Base-by-base conservation (phyloP, 371 early-diverging fungal genomes). In the Mortierella sp. region DNA sequence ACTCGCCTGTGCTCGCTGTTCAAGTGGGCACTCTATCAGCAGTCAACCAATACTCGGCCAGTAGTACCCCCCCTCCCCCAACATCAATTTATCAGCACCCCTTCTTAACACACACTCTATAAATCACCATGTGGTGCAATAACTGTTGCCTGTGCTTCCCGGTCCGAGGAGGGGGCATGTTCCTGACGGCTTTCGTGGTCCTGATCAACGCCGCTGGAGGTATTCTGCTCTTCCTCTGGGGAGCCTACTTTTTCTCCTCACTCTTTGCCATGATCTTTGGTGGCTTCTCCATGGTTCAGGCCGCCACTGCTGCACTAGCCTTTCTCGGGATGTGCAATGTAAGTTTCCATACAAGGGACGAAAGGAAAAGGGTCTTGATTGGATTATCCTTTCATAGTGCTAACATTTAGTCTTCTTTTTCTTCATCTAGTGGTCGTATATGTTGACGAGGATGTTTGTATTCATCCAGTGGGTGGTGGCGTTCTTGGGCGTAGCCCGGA, bases 291-390 rank as follows among this genome's bases (percentile, higher is more conserved):
- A 66, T 50, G 45, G 4, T 77, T 12, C 77, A 77, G 51, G 77
- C 77, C 0, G 69, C 55, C 28, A 77, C 62, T n/a, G 77, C 77
- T 3, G 77, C 64, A 1, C 43, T 77, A 15, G 77, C 77, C 29
- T 68, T 77, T 59, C 68, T 77, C 14, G 72, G 72, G 2, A n/a
- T 77, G 2, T 77, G 77, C 72, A 77, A 77, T 57, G 77, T 76
- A 68, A 46, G 68, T 37, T 50, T 30, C 21, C 21, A 52, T n/a
- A n/a, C n/a, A n/a, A n/a, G n/a, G n/a, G n/a, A 46, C 46, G 16
- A 46, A 46, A 46, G 16, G 16, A 46, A 14, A 14, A 53, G 21
- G n/a, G 26, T 53, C n/a, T n/a, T n/a, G n/a, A n/a, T n/a, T n/a
- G 46, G 46, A 16, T 46, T 46, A 9, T 46, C 16, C 16, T 46